Percentiles rank a stretch among this genome's conserved stretches.
Evolutionary conservation across 2,329 filamentous ascomycete species (phyloP).

Genomic region (Aspergillus udagawae): DNA sequence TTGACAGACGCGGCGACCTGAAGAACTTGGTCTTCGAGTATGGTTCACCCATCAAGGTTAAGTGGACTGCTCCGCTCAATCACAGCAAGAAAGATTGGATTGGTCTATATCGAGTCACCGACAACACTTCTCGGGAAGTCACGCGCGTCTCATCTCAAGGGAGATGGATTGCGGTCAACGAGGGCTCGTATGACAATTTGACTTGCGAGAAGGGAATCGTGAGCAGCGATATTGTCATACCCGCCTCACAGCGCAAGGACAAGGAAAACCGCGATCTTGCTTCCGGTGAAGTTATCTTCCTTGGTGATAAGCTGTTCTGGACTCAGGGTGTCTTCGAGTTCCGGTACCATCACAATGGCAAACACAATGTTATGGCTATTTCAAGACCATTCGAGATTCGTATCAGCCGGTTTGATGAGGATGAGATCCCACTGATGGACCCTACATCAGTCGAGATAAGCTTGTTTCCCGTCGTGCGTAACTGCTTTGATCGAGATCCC

Average conservation of each 20-base stretch:
- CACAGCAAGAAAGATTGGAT: constrained; percentile 94
- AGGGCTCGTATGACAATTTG: constrained; percentile 69
- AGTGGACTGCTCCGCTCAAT: constrained; percentile 82
- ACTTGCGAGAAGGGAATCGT: constrained; percentile 74
- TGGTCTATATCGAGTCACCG: constrained; percentile 90
- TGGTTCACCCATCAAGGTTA: constrained; percentile 81
- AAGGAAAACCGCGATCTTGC: constrained; percentile 56
- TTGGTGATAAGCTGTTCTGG: constrained; percentile 96
- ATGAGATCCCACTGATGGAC: constrained; percentile 59
- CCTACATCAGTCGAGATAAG: constrained; percentile 69
- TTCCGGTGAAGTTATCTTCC: constrained; percentile 78
- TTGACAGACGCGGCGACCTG: constrained; percentile 56
- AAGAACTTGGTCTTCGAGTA: constrained; percentile 82
- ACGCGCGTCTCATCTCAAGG: constrained; percentile 83
- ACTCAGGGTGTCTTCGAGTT: constrained; percentile 95
- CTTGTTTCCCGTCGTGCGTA: constrained; percentile 77
- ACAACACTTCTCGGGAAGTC: constrained; percentile 80
- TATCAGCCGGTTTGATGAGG: constrained; percentile 76
- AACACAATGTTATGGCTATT: constrained; percentile 89
- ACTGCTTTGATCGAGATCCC: constrained; percentile 88
- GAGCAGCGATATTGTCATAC: constrained; percentile 59
- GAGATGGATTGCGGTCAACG: constrained; percentile 80
- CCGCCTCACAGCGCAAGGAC: constrained; percentile 41
- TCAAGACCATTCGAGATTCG: constrained; percentile 90
- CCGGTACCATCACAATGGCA: constrained; percentile 90